phyloP scores from a whole-genome alignment of 805 yeast species.

The Teunomyces gatunensis region DNA sequence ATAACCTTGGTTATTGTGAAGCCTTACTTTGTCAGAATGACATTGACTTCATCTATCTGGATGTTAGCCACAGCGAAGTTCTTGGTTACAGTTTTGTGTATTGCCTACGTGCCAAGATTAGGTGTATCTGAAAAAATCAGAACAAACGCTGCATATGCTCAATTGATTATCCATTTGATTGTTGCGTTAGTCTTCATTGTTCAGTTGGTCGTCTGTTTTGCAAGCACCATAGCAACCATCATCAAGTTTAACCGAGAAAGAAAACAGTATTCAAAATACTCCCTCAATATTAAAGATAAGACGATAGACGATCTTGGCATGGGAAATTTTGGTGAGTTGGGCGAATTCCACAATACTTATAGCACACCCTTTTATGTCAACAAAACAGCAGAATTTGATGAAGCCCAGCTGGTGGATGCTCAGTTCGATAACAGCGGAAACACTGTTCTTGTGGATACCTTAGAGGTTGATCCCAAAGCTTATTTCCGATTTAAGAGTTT shows the following conservation, averaged over 20 bases:
- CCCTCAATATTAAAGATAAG: background rate
- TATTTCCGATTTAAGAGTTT: conserved; percentile 17
- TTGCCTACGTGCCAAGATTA: conserved; percentile 41
- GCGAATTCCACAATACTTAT: background rate
- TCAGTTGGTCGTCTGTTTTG: conserved; percentile 29
- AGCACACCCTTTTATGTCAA: background rate
- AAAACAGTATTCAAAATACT: conserved; percentile 8
- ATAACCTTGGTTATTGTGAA: conserved; percentile 17
- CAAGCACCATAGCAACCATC: conserved; percentile 23
- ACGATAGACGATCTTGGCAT: background rate
- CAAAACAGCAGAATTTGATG: background rate
- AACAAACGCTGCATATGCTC: conserved; percentile 44
- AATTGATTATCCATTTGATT: conserved; percentile 38
- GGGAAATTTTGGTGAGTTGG: background rate
- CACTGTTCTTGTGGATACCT: conserved; percentile 3
- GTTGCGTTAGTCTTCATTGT: conserved; percentile 29
- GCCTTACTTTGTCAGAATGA: conserved; percentile 28
- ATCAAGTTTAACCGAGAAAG: conserved; percentile 8
- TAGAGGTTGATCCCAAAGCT: conserved; percentile 13
- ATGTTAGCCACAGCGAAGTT: conserved; percentile 38
- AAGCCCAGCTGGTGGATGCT: background rate
- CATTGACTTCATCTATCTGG: conserved; percentile 30
- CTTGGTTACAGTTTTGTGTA: conserved; percentile 38
- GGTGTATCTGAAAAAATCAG: conserved; percentile 34
- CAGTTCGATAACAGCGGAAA: background rate